Conservation (phyloP, 2,329 filamentous ascomycete genomes). For the Neonectria ditissima region DNA sequence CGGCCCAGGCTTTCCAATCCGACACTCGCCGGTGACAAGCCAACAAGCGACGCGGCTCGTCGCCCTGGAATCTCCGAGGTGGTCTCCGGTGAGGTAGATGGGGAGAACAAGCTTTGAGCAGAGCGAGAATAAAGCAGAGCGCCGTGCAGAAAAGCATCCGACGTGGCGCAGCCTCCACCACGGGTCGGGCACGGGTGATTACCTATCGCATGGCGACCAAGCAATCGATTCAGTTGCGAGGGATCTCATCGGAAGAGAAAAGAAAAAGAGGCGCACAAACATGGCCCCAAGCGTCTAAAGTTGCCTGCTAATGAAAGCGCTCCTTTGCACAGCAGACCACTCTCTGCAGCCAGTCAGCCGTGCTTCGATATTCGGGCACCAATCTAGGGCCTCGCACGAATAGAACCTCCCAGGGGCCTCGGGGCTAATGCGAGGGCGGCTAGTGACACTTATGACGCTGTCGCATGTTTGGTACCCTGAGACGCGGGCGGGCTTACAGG, state of each 20-base stretch:
- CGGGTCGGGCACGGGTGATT: not conserved
- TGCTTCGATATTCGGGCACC: conserved; percentile 5
- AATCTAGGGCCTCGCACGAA: conserved; percentile 22
- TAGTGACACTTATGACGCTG: conserved; percentile 34
- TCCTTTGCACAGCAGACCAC: conserved; percentile 31
- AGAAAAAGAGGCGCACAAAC: not conserved
- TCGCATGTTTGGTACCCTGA: conserved; percentile 32
- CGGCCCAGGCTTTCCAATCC: conserved; percentile 5
- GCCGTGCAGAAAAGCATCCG: conserved; percentile 8
- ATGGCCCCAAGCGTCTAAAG: conserved; percentile 8
- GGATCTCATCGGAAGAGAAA: not conserved
- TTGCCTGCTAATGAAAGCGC: conserved; percentile 14
- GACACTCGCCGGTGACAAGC: not conserved
- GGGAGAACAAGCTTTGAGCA: not conserved
- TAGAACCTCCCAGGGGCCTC: conserved; percentile 10
- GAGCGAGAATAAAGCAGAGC: too few species aligned
- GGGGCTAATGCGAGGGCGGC: conserved; percentile 25
- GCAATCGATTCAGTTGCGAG: not conserved
- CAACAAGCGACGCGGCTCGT: conserved; percentile 18
- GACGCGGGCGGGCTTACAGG: conserved; percentile 29
- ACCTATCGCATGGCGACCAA: not conserved
- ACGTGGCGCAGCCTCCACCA: conserved; percentile 32
- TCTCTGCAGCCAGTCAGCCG: not conserved
- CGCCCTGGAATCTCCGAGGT: conserved; percentile 25
- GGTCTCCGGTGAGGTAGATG: not conserved